Evolutionary conservation across 2,329 filamentous ascomycete genomes (phyloP).

Genomic region (Aspergillus sp.): DNA sequence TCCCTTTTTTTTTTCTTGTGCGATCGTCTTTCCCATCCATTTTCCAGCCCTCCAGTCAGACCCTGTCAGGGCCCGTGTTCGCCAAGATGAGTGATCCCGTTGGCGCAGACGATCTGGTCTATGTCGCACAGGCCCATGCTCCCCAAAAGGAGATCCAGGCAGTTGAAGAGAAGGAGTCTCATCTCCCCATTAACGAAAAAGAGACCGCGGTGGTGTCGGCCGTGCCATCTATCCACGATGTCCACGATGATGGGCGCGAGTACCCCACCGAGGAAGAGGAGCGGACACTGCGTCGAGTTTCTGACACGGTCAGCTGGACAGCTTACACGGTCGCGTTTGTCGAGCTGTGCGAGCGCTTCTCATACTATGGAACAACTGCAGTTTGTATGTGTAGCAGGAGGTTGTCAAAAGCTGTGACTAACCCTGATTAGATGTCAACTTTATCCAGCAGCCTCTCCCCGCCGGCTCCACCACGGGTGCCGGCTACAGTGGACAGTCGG

Average conservation of each 20-base stretch:
- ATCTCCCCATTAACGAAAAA: slow-evolving; percentile 5
- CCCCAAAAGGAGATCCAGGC: slow-evolving; percentile 5
- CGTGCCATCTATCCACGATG: background rate
- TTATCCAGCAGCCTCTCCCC: slow-evolving; percentile 60
- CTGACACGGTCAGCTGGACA: slow-evolving; percentile 58
- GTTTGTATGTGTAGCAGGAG: slow-evolving; percentile 54
- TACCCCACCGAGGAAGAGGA: slow-evolving; percentile 39
- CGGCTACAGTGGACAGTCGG: slow-evolving; percentile 35
- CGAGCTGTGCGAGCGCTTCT: slow-evolving; percentile 75
- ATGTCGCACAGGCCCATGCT: slow-evolving; percentile 12
- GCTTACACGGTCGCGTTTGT: slow-evolving; percentile 72
- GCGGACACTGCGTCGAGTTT: slow-evolving; percentile 37
- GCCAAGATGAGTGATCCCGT: slow-evolving; percentile 15
- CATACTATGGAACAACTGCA: slow-evolving; percentile 71
- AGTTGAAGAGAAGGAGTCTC: background rate
- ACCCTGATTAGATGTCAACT: slow-evolving; percentile 57
- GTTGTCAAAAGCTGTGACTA: slow-evolving; percentile 4
- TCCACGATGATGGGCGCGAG: slow-evolving; percentile 17
- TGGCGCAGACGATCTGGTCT: slow-evolving; percentile 5
- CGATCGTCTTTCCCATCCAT: background rate
- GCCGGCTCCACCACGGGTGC: slow-evolving; percentile 56
- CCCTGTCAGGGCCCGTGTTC: background rate
- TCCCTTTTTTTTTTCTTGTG: background rate
- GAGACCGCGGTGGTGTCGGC: slow-evolving; percentile 7
- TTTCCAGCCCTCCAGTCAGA: background rate